phyloP scores from a whole-genome alignment of 2,329 filamentous ascomycete genomes.

The Fusarium compactum region DNA sequence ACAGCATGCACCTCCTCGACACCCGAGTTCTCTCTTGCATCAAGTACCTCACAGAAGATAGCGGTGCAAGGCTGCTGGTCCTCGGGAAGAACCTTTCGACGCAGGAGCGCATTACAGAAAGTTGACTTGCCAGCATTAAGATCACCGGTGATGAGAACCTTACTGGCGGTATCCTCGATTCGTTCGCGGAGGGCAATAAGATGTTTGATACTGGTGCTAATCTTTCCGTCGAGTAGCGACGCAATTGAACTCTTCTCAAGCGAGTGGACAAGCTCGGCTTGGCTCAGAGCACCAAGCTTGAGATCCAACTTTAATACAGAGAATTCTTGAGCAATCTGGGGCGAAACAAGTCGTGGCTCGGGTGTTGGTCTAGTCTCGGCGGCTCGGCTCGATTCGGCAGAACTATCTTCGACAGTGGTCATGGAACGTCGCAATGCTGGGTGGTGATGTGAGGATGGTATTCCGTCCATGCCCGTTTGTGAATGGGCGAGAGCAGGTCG shows the following conservation, averaged over 20 bases:
- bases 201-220: conserved; percentile 92
- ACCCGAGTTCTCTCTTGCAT: conserved; percentile 89
- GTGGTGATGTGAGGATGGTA: conserved; percentile 59
- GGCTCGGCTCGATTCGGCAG: conserved; percentile 78
- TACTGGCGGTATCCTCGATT: conserved; percentile 97
- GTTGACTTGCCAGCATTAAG: conserved; percentile 98
- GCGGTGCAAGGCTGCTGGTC: conserved; percentile 98
- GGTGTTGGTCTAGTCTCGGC: conserved; percentile 70
- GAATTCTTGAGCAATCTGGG: conserved; percentile 95
- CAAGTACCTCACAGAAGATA: conserved; percentile 97
- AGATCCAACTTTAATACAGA: conserved; percentile 95
- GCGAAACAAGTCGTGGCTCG: conserved; percentile 88
- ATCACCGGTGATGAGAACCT: conserved; percentile 95
- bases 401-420: conserved; percentile 70
- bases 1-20: conserved; percentile 97
- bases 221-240: conserved; percentile 90
- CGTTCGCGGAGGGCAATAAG: conserved; percentile 87
- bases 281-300: conserved; percentile 87
- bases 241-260: conserved; percentile 93
- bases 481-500: conserved; percentile 74
- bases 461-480: conserved; percentile 68
- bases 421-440: conserved; percentile 73
- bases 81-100: conserved; percentile 92
- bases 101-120: conserved; percentile 96
- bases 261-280: conserved; percentile 92